Evolutionary conservation across 1,284 basidiomycete species (phyloP).

Genomic region (Rhodotorula mucilaginosa): DNA sequence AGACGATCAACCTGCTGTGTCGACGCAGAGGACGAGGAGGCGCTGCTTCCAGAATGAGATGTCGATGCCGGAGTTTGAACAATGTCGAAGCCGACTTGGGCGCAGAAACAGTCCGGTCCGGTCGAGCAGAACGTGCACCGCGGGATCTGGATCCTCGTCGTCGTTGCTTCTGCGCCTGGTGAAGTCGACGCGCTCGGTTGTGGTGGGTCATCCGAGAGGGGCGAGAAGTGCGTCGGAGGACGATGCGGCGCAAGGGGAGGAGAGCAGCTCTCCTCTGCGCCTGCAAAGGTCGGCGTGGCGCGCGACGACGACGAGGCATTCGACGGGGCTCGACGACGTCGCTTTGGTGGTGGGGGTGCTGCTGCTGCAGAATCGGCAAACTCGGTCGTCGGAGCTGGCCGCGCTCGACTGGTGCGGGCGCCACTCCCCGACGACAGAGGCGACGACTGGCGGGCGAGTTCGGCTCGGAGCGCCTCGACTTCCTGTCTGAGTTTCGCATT

Average conservation of each 20-base stretch:
- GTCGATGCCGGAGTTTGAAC: background rate
- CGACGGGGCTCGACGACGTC: constrained; percentile 1
- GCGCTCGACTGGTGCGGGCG: background rate
- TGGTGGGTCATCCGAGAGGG: background rate
- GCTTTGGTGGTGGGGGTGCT: constrained; percentile 5
- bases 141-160: background rate
- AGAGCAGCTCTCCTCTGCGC: background rate
- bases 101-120: constrained; percentile 34
- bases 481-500: constrained; percentile 30
- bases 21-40: background rate
- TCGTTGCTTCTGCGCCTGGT: background rate
- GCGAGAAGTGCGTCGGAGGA: constrained; percentile 1
- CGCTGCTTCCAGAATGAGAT: background rate
- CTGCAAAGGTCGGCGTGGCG: constrained; percentile 8
- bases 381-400: constrained; percentile 2
- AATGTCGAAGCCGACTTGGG: constrained; percentile 35
- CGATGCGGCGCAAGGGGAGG: background rate
- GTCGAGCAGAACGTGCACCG: constrained; percentile 37
- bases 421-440: background rate
- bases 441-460: background rate
- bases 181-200: background rate
- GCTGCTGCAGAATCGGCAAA: background rate
- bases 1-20: background rate
- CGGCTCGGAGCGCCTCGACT: constrained; percentile 1
- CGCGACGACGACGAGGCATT: background rate